Evolutionary conservation across 2,329 filamentous ascomycete genomes (phyloP).

Genomic region (Ophiostoma ulmi): DNA sequence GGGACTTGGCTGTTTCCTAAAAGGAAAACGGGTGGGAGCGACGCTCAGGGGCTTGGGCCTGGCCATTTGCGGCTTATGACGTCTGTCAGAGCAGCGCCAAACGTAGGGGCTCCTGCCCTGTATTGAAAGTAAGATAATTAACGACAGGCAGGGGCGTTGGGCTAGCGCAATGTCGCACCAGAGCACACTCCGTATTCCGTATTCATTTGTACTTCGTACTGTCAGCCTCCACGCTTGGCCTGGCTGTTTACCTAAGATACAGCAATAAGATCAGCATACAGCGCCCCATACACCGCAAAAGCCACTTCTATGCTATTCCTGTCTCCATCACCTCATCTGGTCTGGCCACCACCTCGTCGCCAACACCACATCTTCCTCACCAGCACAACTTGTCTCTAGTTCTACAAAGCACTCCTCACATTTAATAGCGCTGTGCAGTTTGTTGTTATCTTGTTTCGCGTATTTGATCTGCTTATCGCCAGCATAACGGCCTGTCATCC

Average conservation of each 20-base stretch:
- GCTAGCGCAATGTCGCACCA: not conserved
- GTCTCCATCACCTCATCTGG: slow-evolving; percentile 12
- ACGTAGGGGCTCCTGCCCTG: slow-evolving; percentile 1
- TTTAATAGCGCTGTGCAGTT: not conserved
- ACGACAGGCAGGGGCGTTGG: not conserved
- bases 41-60: slow-evolving; percentile 7
- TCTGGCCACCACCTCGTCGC: slow-evolving; percentile 12
- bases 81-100: not conserved
- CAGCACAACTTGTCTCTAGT: not conserved
- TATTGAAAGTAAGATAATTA: not conserved
- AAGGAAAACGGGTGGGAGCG: slow-evolving; percentile 15
- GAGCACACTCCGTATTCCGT: not conserved
- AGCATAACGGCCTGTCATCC: not conserved
- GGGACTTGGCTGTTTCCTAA: slow-evolving; percentile 12
- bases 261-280: not conserved
- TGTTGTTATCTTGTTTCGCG: not conserved
- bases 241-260: not conserved
- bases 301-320: slow-evolving; percentile 2
- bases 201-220: too few species aligned
- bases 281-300: not conserved
- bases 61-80: slow-evolving; percentile 15
- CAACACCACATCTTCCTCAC: not conserved
- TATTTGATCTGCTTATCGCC: not conserved
- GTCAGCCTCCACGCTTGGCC: slow-evolving; percentile 9
- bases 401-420: not conserved